Base-by-base conservation (phyloP, 139 green algal genomes). In the Monoraphidium neglectum region DNA sequence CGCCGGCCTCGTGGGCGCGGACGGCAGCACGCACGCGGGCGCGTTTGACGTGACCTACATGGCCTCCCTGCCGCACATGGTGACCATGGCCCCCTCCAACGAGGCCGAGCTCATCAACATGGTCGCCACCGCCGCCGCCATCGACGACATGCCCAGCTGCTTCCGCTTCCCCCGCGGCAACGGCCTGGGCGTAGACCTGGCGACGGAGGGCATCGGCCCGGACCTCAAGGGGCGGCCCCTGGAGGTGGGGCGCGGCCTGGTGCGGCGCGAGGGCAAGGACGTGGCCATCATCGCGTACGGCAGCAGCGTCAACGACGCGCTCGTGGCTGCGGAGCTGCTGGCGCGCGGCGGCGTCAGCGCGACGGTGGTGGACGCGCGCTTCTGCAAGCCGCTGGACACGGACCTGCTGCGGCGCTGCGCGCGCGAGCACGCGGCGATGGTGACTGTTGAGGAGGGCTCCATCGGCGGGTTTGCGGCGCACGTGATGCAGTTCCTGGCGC, bases 301-400 rank as follows among this genome's bases (percentile, higher is more conserved):
- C 74, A 90, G 87, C 46, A 89, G 82, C n/a, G 84, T 92, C 16
- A 93, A 98, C 57, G 89, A 95, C 67, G 95, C 91, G 38, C 61
- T 99, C 36, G 87, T 86, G 4, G 96, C 96, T 2, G 92, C 94
- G 0, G 89, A 97, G 38, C 84, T 97, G 78, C 88, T 99, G 67
- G 85, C 87, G 68, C 83, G 92, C 59, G 77, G 84, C 21, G 94
- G 93, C 47, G 87, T 99, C 26, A 90, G 70, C 28, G 86, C 90
- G 32, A 99, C 95, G 0, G 94, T 99, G 0, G 87, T 94, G 46
- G 95, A 99, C 82, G 95, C 95, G 24, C 89, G 96, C 46, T 99
- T 99, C 87, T 99, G 95, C 93, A 99, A 99, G 88, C 97, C 97
- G 10, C 90, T 99, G 46, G 96, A 99, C 86, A 92, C 81, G 0